phyloP scores from a whole-genome alignment of 306 rosid species.

The Rubus parviflorus region DNA sequence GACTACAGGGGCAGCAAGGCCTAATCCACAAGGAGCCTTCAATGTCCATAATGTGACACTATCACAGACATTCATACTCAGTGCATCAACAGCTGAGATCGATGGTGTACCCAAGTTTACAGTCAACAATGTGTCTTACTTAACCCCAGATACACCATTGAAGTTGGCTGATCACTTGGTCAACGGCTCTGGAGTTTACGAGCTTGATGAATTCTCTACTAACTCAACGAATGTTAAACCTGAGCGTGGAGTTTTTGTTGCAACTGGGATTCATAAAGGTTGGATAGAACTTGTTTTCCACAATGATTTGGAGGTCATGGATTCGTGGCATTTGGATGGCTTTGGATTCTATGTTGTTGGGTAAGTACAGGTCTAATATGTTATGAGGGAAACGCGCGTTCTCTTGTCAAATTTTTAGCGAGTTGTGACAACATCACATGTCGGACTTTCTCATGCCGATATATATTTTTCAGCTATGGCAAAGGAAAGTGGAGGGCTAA shows the following conservation, averaged over 20 bases:
- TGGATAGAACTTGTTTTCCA: constrained; percentile 60
- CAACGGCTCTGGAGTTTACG: constrained; percentile 45
- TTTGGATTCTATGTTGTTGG: constrained; percentile 64
- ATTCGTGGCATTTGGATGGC: constrained; percentile 84
- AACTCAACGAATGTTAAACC: constrained; percentile 19
- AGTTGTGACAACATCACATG: neutral
- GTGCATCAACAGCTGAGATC: constrained; percentile 36
- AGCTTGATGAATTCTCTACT: constrained; percentile 49
- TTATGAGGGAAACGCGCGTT: neutral
- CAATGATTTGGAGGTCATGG: constrained; percentile 40
- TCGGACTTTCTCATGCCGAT: neutral
- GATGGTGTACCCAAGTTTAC: constrained; percentile 37
- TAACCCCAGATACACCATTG: constrained; percentile 54
- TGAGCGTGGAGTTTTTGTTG: constrained; percentile 53
- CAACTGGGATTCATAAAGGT: constrained; percentile 47
- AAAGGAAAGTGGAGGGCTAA: constrained; percentile 45
- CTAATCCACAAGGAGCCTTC: constrained; percentile 70
- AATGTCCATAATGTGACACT: constrained; percentile 56
- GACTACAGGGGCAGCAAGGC: constrained; percentile 84
- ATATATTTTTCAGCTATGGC: constrained; percentile 38
- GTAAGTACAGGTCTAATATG: constrained; percentile 19
- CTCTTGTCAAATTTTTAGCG: neutral
- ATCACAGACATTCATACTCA: constrained; percentile 53
- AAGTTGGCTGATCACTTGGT: constrained; percentile 59
- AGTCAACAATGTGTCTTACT: constrained; percentile 64